Evolutionary conservation across 192 early-diverging fungal genomes (phyloP), one percentile per base, ranked within the genome.

Genomic region (Kappamyces sp.): DNA sequence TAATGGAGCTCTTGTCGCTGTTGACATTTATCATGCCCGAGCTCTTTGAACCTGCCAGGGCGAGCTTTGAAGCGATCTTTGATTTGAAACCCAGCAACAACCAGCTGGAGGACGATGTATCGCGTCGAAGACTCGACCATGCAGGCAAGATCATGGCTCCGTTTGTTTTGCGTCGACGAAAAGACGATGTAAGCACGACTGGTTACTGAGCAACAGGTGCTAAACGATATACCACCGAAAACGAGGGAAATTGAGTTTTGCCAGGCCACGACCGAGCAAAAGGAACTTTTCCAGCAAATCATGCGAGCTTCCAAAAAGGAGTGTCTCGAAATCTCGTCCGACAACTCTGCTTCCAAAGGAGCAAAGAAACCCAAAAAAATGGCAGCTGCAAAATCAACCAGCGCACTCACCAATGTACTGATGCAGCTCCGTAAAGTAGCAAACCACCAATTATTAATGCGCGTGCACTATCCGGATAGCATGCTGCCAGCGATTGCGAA

Each of bases 341-440:
- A 36, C 22, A 59, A 66, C 29, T 46, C 43, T 9, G 39, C 30
- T 7, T 32, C 58, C 9, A 30, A 45, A 2, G 15, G 49, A 7
- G 63, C 47, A n/a, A 43, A 65, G 11, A 45, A 42, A 9, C 15
- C 59, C 14, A 45, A 45, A 31, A 5, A 42, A 36, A 14, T 54
- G 33, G 42, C 40, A 4, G 30, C 61, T 29, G 29, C 32, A 8
- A 61, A 35, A 1, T 42, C 54, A 12, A 42, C 7, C 49, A 32
- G 67, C 6, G 58, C 66, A 49, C 42, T 75, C 22, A 68, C 69
- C 61, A 80, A 77, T 47, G 38, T 68, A 6, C 60, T 93, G 14
- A 90, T 95, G 85, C 71, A 91, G 47, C 73, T 95, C 60, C 78
- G 93, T 15, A 95, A 95, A 63, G 85, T 81, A 0, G 83, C 91